Evolutionary conservation across 2,329 filamentous ascomycete genomes (phyloP), one percentile per base, ranked within the genome.

Genomic region (Alternaria sp.): DNA sequence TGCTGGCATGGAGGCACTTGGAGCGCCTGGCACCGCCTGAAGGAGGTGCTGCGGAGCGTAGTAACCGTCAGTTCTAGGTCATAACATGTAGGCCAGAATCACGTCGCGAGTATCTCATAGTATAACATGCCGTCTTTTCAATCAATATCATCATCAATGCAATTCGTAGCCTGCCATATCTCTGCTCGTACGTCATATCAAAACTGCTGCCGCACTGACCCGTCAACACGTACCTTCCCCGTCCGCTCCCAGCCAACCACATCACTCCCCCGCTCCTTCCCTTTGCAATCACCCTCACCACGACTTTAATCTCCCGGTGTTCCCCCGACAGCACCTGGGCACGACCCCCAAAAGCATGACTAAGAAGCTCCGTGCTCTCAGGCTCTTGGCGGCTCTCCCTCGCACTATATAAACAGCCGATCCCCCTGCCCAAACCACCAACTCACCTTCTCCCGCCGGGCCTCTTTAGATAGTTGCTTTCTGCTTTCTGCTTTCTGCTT

Each of bases 1-100:
- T 67, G 37, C 37, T 69, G 30, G 37, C 60, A n/a, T 69, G 65
- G 60, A 57, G 62, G 43, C 62, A 66, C 30, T 30, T 65, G 12
- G 58, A 66, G 55, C 55, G 62, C 7, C 37, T 59, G 46, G 51
- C 51, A 12, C 26, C 49, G n/a, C 53, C 50, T 21, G 49, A 61
- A 10, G 55, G 57, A 15, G 57, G 30, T 43, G 58, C 50, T 47
- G 46, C 51, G 11, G 63, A 61, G 20, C 63, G 57, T 15, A 33
- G 43, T 20, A 12, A 45, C 7, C 11, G 18, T n/a, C 5, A 43
- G 2, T 46, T 37, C 9, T 47, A 47, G 20, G 5, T 6, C 30
- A 41, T 60, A n/a, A 26, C 18, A 57, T 14, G 28, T 41, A 53
- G 30, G 30, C 15, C 30, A 11, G 14, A 15, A n/a, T 23, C 9